Base-by-base conservation (phyloP, 768 basidiomycete genomes). In the Roridomyces roridus region DNA sequence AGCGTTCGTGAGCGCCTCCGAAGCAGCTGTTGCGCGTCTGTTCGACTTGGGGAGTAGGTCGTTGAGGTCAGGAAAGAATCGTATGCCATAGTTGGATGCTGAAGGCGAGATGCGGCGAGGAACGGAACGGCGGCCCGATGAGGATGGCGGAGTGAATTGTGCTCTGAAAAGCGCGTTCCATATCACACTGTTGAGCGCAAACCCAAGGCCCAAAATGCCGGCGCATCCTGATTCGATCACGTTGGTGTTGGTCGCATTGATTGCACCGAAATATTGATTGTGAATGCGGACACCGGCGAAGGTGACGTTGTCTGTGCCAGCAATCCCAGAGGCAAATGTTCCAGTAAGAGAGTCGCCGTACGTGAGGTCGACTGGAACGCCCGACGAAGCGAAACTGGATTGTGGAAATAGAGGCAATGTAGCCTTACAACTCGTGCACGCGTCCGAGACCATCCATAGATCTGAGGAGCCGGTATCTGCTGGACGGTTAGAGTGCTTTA, bases 391-490 rank as follows among this genome's bases (percentile, higher is more conserved):
- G 69, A 91, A 84, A 6, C 66, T 74, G 9, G 73, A 52, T 63
- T 81, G 81, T 1, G 82, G 77, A 64, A 88, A 90, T 23, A 84
- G 67, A 5, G 80, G 74, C 2, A 80, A 68, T 2, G 63, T 68
- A 25, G 64, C 66, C 4, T 71, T 55, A 46, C 78, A 79, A 55
- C 77, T 80, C 10, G 69, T 70, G 67, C 87, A 91, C 0, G 78
- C 71, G 46, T 85, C 79, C 0, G 88, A 88, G 24, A 86, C 70
- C 10, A 88, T 79, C 91, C 91, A 92, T 6, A 91, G 68, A 65
- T 92, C 90, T 5, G 90, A 85, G 3, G 90, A 92, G 40, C 90
- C 90, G 2, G 89, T 90, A 60, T 92, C 90, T 89, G 45, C 11
- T 1, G 2, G 11, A 2, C 35, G 11, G 6, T 26, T 31, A 25